Percentiles rank a stretch among this genome's conserved stretches.
Conservation (phyloP, 2,329 filamentous ascomycete species). For the Cucurbitaria berberidis region DNA sequence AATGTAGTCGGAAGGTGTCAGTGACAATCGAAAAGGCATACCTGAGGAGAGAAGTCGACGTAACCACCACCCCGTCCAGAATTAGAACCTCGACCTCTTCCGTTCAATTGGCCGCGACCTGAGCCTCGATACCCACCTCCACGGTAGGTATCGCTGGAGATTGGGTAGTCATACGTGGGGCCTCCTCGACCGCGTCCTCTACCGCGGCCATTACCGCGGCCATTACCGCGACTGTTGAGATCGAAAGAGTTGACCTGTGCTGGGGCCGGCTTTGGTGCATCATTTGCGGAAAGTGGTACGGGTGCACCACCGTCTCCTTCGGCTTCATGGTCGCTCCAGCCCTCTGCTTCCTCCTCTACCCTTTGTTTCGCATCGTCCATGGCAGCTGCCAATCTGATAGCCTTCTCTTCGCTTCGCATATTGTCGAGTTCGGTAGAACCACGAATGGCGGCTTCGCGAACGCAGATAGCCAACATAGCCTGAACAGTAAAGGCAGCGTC, state of each 20-base stretch:
- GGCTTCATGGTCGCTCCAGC: conserved; percentile 47
- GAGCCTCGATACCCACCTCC: conserved; percentile 2
- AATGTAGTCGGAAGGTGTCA: neutral
- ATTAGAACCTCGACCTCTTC: conserved; percentile 1
- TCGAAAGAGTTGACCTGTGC: neutral
- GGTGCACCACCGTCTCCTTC: conserved; percentile 47
- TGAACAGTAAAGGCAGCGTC: conserved; percentile 82
- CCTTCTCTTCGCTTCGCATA: conserved; percentile 28
- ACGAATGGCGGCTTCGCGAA: conserved; percentile 52
- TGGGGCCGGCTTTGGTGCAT: neutral
- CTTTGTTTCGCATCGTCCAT: conserved; percentile 42
- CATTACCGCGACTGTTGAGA: neutral
- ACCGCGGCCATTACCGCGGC: conserved; percentile 6
- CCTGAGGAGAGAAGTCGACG: neutral
- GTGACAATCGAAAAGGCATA: neutral
- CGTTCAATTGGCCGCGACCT: neutral
- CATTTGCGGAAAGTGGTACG: conserved; percentile 22
- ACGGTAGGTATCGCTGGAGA: neutral
- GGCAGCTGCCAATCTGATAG: conserved; percentile 29
- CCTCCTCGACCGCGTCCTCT: conserved; percentile 6
- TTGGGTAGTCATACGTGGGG: neutral
- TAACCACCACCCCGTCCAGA: conserved; percentile 8
- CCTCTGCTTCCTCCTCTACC: conserved; percentile 48
- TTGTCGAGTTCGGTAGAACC: conserved; percentile 32
- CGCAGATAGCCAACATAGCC: conserved; percentile 69